Evolutionary conservation across 1,139 yeast genomes (phyloP).

Genomic region (Hemisphaericaspora xylofermentans): DNA sequence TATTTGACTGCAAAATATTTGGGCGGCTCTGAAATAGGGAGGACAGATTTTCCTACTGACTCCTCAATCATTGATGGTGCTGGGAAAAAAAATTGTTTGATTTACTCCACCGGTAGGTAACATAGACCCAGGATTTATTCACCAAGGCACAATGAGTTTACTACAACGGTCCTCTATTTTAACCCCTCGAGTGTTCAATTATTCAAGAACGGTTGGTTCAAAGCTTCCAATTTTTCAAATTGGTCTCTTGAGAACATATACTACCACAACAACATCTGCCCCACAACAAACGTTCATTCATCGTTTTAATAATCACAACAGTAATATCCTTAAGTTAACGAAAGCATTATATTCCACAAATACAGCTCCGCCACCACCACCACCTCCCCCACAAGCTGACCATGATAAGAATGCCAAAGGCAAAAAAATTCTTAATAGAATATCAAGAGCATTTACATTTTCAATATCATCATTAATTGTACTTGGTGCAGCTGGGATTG

Average conservation of each 20-base stretch:
- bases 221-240: conserved; percentile 1
- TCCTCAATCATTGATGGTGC: background rate
- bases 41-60: background rate
- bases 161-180: conserved; percentile 1
- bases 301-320: background rate
- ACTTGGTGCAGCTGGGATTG: conserved; percentile 65
- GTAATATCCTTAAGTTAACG: background rate
- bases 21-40: too few relatives aligned
- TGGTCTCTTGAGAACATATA: conserved; percentile 3
- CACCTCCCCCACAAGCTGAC: conserved; percentile 39
- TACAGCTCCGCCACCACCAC: conserved; percentile 44
- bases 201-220: background rate
- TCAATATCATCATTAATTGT: conserved; percentile 61
- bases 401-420: conserved; percentile 44
- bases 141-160: background rate
- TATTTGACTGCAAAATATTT: too few relatives aligned
- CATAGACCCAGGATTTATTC: background rate
- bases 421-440: conserved; percentile 32
- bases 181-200: background rate
- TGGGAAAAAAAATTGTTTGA: background rate
- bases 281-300: background rate
- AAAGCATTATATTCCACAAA: conserved; percentile 22
- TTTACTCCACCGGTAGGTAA: background rate
- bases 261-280: background rate
- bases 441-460: conserved; percentile 60